Evolutionary conservation across 805 yeast genomes (phyloP), one percentile per base, ranked within the genome.

Genomic region (Monosporozyma aquatica): DNA sequence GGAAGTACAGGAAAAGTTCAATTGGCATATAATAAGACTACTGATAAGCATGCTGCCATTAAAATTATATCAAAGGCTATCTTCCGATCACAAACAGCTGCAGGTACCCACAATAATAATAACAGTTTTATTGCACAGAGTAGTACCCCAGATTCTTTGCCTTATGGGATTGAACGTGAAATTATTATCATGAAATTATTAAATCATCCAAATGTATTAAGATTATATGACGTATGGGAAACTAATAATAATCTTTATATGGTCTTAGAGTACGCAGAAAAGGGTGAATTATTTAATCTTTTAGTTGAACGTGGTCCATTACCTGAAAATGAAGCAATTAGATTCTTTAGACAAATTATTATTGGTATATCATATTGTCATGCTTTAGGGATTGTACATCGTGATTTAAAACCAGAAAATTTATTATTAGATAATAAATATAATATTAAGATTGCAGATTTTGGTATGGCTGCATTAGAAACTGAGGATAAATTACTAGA

Each of bases 381-480:
- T 58, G 83, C 82, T 47, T 77, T 85, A 59, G 85, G 85, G 59
- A 85, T 86, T 53, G 87, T 94, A 47, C 95, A 86, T 61, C 78
- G 95, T 47, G 95, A 86, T 59, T 70, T 86, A 54, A 83, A 83
- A 56, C 94, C 94, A 2, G 94, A 83, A 58, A 83, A 83, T 65
- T 64, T 83, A 52, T 64, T 83, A 34, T 68, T 89, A 34, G 97
- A 89, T 66, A 80, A 81, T 58, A 74, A 86, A 59, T 76, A 80
- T 48, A 87, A 87, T 62, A 89, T 92, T 61, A 92, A 92, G 62
- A 87, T 92, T 51, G 98, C 98, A 8, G 98, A 92, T 65, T 92
- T 92, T 61, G 98, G 98, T 26, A 92, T 92, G 98, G 98, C 98
- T 14, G 97, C 98, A 6, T 68, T 92, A 37, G 97, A 92, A 61